phyloP scores from a whole-genome alignment of 225 moss, liverwort and hornwort species.

The Pseudoscleropodium purum region DNA sequence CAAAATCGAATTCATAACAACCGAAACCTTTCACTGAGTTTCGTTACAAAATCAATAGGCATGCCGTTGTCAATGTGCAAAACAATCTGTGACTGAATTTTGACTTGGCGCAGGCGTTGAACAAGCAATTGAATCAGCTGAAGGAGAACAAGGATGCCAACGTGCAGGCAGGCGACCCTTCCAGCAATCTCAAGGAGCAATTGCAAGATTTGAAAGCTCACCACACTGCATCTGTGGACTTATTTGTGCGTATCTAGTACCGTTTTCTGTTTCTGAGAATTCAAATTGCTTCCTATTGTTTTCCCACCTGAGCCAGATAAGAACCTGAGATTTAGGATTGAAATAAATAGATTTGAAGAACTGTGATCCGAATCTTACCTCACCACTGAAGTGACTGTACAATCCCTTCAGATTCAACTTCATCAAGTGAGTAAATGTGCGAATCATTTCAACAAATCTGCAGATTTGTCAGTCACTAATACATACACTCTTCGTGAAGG shows the following conservation, averaged over 20 bases:
- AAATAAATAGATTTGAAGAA: not conserved
- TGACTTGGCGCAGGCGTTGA: constrained; percentile 16
- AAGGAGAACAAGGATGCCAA: constrained; percentile 28
- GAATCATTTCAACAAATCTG: not conserved
- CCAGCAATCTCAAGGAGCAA: constrained; percentile 24
- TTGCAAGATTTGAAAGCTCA: constrained; percentile 37
- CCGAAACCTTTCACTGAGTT: not conserved
- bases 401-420: not conserved
- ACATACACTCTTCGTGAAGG: not conserved
- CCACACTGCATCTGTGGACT: constrained; percentile 26
- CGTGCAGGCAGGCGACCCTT: constrained; percentile 18
- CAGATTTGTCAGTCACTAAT: not conserved
- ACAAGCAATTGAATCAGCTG: constrained; percentile 25
- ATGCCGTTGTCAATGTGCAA: not conserved
- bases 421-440: not conserved
- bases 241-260: constrained; percentile 24
- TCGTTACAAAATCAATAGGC: not conserved
- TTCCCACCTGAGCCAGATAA: not conserved
- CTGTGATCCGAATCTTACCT: not conserved
- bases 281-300: not conserved
- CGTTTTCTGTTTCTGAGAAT: not conserved
- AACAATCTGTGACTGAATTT: not conserved
- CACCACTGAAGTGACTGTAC: not conserved
- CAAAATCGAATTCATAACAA: not conserved
- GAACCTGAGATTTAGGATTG: not conserved